These are phyloP conservation scores for Tetrastigma voinierianum DNA, from an alignment of 164 flowering plant species.

Conservation along the genomic window DNA sequence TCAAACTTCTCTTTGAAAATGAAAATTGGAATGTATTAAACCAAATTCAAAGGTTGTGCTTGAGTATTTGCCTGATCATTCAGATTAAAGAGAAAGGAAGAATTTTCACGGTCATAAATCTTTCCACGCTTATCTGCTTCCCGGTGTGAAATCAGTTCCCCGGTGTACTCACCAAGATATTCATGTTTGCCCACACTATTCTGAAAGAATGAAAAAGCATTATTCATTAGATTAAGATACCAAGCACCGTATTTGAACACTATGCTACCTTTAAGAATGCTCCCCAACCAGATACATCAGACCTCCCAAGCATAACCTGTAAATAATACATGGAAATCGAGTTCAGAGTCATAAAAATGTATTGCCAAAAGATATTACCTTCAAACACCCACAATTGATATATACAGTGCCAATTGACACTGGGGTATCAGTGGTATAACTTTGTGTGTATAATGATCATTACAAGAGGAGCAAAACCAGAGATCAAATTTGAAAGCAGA, in stretches of 20 bases:
- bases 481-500: no score
- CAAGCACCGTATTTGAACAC: not conserved
- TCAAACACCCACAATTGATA: not conserved
- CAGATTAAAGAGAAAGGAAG: conserved; percentile 95
- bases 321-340: conserved; percentile 13
- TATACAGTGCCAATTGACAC: no score
- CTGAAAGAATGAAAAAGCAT: conserved; percentile 40
- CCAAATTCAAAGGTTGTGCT: not conserved
- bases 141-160: conserved; percentile 92
- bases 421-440: no score
- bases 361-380: conserved; percentile 1
- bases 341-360: not conserved
- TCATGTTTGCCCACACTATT: conserved; percentile 91
- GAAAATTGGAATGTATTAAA: not conserved
- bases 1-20: not conserved
- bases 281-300: conserved; percentile 99
- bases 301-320: conserved; percentile 93
- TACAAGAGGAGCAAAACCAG: no score
- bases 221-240: conserved; percentile 4
- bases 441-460: no score
- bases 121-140: conserved; percentile 99
- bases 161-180: conserved; percentile 97
- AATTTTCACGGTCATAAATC: conserved; percentile 96
- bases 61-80: conserved; percentile 75
- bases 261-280: conserved; percentile 88